A percentile compares a stretch with the other conserved stretches of the same genome.
Conservation (phyloP, 306 rosid genomes). For the Pyrus betulifolia region DNA sequence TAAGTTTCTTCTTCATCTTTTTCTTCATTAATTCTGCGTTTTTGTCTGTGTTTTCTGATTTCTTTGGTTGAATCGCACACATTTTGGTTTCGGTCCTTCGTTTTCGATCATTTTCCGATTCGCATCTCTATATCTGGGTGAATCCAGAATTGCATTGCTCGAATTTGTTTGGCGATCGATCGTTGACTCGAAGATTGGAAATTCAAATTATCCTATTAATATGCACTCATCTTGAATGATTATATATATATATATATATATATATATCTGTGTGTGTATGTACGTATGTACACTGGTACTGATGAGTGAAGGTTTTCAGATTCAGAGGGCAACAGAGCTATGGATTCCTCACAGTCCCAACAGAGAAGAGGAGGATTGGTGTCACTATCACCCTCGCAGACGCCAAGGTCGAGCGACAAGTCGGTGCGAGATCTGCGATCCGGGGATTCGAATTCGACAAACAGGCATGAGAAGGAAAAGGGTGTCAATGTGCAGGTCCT, state of each 20-base stretch:
- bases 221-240: not conserved
- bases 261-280: not conserved
- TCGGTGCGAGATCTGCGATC: conserved; percentile 88
- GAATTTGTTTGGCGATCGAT: not conserved
- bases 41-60: not conserved
- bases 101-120: conserved; percentile 44
- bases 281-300: not conserved
- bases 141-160: not conserved
- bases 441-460: conserved; percentile 75
- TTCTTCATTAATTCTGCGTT: not conserved
- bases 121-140: not conserved
- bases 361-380: conserved; percentile 82
- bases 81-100: conserved; percentile 16
- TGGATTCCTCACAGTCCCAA: conserved; percentile 57
- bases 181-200: not conserved
- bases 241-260: not conserved
- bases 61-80: not conserved
- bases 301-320: conserved; percentile 19
- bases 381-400: conserved; percentile 81
- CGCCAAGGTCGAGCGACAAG: conserved; percentile 89
- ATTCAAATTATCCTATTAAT: not conserved
- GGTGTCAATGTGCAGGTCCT: conserved; percentile 99
- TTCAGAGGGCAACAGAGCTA: conserved; percentile 19
- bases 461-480: conserved; percentile 75
- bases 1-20: conserved; percentile 21